Base-by-base conservation (phyloP, 2,329 filamentous ascomycete species). In the Ambrosiella xylebori region DNA sequence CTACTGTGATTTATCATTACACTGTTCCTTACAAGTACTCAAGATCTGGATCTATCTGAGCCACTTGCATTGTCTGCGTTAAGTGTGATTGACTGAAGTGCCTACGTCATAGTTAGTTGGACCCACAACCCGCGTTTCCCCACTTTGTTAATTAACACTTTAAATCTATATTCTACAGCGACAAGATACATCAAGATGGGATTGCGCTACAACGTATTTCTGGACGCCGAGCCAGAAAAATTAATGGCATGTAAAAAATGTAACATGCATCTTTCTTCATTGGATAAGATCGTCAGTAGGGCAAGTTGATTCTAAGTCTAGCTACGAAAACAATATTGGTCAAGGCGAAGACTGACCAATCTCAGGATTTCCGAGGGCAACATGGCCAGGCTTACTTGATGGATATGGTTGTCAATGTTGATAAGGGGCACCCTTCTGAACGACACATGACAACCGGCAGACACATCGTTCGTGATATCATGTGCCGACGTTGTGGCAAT, bases 311-410 rank as follows among this genome's bases (percentile, higher is more conserved):
- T 12, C 6, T 41, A n/a, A 41, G 40, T 11, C 40, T 41, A 41
- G 19, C 17, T 27, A 41, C 6, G 40, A 11, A n/a, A 41, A 41
- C 40, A 11, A 12, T 47, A 15, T 47, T 47, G 3, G 4, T 15
- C n/a, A 41, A 11, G 3, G 40, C n/a, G 6, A 12, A 11, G n/a
- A n/a, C 40, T 41, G 40, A 41, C 9, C 7, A 19, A 12, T 17
- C 17, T 54, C 69, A 97, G 89, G 96, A 95, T 74, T 98, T 98
- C 75, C 88, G 93, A 62, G 93, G 93, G 66, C 91, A 97, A 70
- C 91, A 97, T 71, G 93, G 93, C 68, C 97, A 97, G 74, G 93
- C 93, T 58, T 98, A 90, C 72, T 84, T 98, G 64, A 97, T 98
- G 77, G 86, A 91, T 72, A 82, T 71, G 62, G 93, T 98, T 58